phyloP scores from a whole-genome alignment of 345 rosid genomes.

The Ceriops tagal region DNA sequence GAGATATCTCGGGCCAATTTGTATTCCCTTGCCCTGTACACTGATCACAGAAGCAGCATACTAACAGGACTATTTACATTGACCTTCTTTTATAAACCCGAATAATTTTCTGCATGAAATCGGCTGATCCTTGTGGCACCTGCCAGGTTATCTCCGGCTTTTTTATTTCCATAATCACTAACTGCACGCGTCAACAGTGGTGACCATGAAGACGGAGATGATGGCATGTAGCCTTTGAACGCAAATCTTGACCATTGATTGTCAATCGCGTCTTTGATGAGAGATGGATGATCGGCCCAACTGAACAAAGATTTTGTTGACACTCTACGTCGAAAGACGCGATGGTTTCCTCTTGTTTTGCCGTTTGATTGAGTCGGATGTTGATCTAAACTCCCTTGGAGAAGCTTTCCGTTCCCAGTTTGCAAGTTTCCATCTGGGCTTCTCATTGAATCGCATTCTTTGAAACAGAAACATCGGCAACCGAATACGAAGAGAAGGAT shows the following conservation, averaged over 20 bases:
- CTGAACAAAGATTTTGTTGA: slow-evolving; percentile 45
- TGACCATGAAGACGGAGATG: slow-evolving; percentile 31
- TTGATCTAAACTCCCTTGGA: slow-evolving; percentile 35
- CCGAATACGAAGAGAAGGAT: slow-evolving; percentile 30
- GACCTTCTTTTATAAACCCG: slow-evolving; percentile 30
- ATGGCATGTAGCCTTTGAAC: slow-evolving; percentile 44
- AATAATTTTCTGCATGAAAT: slow-evolving; percentile 69
- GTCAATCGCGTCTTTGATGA: slow-evolving; percentile 67
- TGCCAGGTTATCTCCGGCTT: slow-evolving; percentile 73
- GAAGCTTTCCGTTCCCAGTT: slow-evolving; percentile 56
- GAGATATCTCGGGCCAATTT: too few species aligned
- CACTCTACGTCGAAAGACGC: slow-evolving; percentile 46
- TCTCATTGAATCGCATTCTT: slow-evolving; percentile 12
- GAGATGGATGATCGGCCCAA: slow-evolving; percentile 78
- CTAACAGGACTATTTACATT: slow-evolving; percentile 14
- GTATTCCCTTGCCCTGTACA: too few species aligned
- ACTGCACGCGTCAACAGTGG: slow-evolving; percentile 46
- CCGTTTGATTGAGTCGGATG: slow-evolving; percentile 36
- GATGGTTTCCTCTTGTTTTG: slow-evolving; percentile 47
- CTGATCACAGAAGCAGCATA: slow-evolving; percentile 57
- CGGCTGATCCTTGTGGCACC: slow-evolving; percentile 68
- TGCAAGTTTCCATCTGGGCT: slow-evolving; percentile 33
- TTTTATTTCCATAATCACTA: slow-evolving; percentile 38
- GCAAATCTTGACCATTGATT: slow-evolving; percentile 89
- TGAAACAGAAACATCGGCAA: slow-evolving; percentile 42